Evolutionary conservation across 345 rosid species (phyloP).

Genomic region (Brassica juncea): DNA sequence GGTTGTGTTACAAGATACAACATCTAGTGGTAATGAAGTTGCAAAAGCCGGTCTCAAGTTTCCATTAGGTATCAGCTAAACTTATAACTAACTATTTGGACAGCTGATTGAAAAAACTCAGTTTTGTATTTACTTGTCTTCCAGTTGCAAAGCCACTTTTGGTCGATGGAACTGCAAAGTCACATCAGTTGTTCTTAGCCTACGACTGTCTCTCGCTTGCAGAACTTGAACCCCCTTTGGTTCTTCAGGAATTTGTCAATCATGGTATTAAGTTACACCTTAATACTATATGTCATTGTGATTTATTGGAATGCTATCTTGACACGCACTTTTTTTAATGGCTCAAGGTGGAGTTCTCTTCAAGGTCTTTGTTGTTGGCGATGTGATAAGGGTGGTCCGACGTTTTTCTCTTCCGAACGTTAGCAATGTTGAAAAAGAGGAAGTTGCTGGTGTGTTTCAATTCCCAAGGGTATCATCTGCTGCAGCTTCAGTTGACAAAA

Average conservation of each 20-base stretch:
- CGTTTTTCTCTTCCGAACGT: constrained; percentile 81
- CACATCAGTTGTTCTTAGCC: constrained; percentile 80
- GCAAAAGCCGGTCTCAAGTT: constrained; percentile 65
- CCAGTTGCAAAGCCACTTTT: constrained; percentile 90
- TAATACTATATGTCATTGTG: neutral
- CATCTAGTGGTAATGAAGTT: constrained; percentile 60
- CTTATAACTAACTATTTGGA: neutral
- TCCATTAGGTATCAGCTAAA: constrained; percentile 60
- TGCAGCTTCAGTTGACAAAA: constrained; percentile 80
- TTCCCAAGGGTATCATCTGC: constrained; percentile 92
- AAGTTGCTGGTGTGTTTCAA: constrained; percentile 60
- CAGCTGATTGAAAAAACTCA: neutral
- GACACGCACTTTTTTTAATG: neutral
- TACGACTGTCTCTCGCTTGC: constrained; percentile 67
- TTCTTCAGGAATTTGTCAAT: constrained; percentile 90
- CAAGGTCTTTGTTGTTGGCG: constrained; percentile 80
- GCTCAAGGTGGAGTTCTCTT: constrained; percentile 78
- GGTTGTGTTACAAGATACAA: constrained; percentile 63
- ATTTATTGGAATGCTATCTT: neutral
- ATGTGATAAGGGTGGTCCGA: constrained; percentile 75
- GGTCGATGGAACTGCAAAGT: constrained; percentile 88
- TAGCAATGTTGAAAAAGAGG: constrained; percentile 51
- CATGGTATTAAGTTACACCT: constrained; percentile 59
- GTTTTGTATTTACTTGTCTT: constrained; percentile 10
- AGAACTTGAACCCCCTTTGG: constrained; percentile 82